Conservation (phyloP, 371 early-diverging fungal genomes). For the Mortierella sp. region DNA sequence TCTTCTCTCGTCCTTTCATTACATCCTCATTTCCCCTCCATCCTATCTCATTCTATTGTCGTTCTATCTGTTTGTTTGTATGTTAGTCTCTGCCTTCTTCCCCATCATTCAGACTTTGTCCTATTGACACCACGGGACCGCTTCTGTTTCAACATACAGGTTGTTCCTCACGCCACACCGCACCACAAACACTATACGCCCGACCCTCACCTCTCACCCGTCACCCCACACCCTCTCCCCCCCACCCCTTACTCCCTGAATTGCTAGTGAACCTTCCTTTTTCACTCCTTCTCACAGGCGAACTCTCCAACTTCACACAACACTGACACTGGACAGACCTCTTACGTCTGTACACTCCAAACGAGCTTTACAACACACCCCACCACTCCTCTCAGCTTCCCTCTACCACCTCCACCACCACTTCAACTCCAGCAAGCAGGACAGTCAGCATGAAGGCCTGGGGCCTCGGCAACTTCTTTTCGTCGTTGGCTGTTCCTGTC, state of each 20-base stretch:
- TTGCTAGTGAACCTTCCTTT: background rate
- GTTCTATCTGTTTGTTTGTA: background rate
- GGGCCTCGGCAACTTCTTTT: conserved; percentile 57
- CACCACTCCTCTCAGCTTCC: background rate
- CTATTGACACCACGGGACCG: conserved; percentile 2
- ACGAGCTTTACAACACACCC: background rate
- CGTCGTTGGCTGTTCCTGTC: conserved; percentile 70
- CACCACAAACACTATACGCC: background rate
- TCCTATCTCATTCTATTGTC: background rate
- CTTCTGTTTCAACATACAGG: background rate
- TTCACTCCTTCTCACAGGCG: background rate
- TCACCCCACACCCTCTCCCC: background rate
- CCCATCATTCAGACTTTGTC: background rate
- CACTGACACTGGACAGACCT: background rate
- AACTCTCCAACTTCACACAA: background rate
- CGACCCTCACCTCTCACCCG: background rate
- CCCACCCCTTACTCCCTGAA: conserved; percentile 2
- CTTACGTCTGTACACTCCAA: background rate
- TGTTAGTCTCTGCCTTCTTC: background rate
- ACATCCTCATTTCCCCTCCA: background rate
- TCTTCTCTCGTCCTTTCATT: background rate
- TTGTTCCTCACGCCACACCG: background rate
- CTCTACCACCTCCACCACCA: background rate
- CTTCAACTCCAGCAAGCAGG: background rate
- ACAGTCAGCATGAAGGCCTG: conserved; percentile 51